phyloP scores from a whole-genome alignment of 1,284 basidiomycete genomes.

The Cronartium ribicola region DNA sequence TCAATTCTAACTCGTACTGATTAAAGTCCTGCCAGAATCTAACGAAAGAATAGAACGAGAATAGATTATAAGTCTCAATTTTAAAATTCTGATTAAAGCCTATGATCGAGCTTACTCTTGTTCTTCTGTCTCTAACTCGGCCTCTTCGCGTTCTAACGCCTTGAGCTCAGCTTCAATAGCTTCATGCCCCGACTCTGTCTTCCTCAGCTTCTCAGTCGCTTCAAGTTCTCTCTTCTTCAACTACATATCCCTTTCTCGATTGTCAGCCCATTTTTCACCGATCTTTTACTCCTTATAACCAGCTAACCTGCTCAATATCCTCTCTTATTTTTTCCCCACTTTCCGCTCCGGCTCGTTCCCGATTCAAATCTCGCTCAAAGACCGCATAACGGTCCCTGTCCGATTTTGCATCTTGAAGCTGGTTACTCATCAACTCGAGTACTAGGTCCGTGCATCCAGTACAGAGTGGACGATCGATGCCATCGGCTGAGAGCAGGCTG shows the following conservation, averaged over 20 bases:
- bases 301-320: constrained; percentile 58
- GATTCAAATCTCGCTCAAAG: constrained; percentile 78
- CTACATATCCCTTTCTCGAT: background rate
- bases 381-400: constrained; percentile 88
- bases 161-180: constrained; percentile 69
- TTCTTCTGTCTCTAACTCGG: constrained; percentile 68
- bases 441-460: constrained; percentile 84
- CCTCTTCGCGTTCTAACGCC: constrained; percentile 69
- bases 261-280: background rate
- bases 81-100: background rate
- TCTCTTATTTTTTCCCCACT: constrained; percentile 53
- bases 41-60: too few species aligned
- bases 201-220: constrained; percentile 67
- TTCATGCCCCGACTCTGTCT: constrained; percentile 68
- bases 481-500: constrained; percentile 61
- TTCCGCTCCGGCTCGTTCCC: constrained; percentile 46
- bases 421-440: constrained; percentile 68
- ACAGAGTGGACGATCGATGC: constrained; percentile 91
- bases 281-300: background rate
- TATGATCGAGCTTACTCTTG: constrained; percentile 61
- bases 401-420: constrained; percentile 82
- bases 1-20: constrained; percentile 62
- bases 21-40: constrained; percentile 82
- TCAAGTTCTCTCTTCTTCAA: constrained; percentile 50
- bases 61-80: background rate